Evolutionary conservation across 768 basidiomycete genomes (phyloP), one percentile per base, ranked within the genome.

Genomic region (Tulasnella sp.): DNA sequence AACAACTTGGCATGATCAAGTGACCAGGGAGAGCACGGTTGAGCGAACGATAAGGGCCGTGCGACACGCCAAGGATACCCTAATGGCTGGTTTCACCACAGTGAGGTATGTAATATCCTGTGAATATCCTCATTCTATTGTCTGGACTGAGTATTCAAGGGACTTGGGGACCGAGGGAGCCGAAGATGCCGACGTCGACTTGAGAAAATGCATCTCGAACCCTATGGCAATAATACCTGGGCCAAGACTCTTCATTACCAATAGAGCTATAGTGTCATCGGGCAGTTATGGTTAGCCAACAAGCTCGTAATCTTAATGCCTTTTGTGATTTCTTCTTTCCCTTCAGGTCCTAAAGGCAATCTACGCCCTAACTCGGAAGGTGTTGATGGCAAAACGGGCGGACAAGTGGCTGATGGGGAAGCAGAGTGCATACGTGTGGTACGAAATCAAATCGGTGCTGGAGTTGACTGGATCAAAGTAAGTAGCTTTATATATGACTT

Each of bases 101-200:
- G 77, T 79, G 12, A 67, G 77, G 79, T 78, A 22, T 16, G 62
- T 62, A n/a, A 19, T 7, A 37, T n/a, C 22, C 39, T 12, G 22
- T 24, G 20, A 33, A 37, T 43, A 34, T 28, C 32, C 8, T 51
- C 32, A 48, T 35, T 35, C 40, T 22, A 42, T 42, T 22, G 40
- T 37, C 16, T 27, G 6, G 29, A 19, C 7, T 16, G 41, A 20
- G 19, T 35, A 39, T 8, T 19, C 37, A 58, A 78, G 78, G 28
- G 79, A 81, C 58, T 66, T 81, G 4, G 79, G 79, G n/a, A 80
- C 79, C 1, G 79, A 81, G 60, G 79, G 78, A 2, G 77, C 78
- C 1, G 71, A 65, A 22, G 79, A 80, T 58, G 76, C 78, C 15
- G 78, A 81, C 57, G 64, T 79, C 10, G 66, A 70, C 0, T 64